Base-by-base conservation (phyloP, 139 green algal genomes). In the Diplosphaera chodatii region DNA sequence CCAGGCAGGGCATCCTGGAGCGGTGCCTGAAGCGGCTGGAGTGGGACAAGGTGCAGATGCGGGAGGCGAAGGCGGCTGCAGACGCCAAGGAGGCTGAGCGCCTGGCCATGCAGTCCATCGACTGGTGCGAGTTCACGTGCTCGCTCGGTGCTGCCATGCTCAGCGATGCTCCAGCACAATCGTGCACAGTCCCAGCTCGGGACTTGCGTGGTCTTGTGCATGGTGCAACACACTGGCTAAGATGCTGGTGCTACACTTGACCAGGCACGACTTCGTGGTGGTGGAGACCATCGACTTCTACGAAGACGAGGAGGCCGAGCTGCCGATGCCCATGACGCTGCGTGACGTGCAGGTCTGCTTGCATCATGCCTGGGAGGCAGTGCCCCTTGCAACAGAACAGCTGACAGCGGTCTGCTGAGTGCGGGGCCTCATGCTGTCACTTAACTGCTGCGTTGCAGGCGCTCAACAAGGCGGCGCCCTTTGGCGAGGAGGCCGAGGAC, bases 271-370 rank as follows among this genome's bases (percentile, higher is more conserved):
- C 65, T 99, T 99, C 74, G 86, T 94, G 48, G 85, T 99, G 18
- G 95, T 99, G 16, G 94, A 97, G 78, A 97, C 93, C 1, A 96
- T 99, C 30, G 90, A 95, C 62, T 99, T 99, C 69, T 82, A 86
- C 62, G 87, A 94, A 5, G 93, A 90, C 40, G 94, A 98, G 77
- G 91, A 97, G 28, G 85, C 83, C 1, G 88, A 89, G 67, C 88
- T 99, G 83, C 95, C 95, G 15, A 71, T 77, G n/a, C 92, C 94
- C 5, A 83, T 96, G 69, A 91, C 80, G 1, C 64, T 92, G 64
- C 85, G 89, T 32, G 94, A 99, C 33, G 78, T 98, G 13, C 74
- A 48, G 37, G 37, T 48, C 8, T 48, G 37, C 8, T 10, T 48
- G 37, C 37, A 48, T 10, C 8, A 92, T 32, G 72, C n/a, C 78